These are phyloP conservation scores for Trichoderma brevicompactum DNA, from an alignment of 2,329 filamentous ascomycete species.

Conservation along the genomic window DNA sequence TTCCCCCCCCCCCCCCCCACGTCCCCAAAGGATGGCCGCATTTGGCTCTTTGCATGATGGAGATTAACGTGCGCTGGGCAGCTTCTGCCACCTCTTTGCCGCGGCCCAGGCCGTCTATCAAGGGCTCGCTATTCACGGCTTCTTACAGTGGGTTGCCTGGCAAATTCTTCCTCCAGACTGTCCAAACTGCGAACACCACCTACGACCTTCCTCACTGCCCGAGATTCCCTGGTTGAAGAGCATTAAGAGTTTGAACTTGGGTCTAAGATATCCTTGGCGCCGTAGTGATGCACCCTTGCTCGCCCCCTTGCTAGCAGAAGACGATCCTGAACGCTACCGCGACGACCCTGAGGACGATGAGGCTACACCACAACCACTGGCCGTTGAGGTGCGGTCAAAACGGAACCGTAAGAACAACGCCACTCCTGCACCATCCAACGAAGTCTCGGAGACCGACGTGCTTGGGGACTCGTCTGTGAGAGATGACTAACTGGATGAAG, in stretches of 20 bases:
- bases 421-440: conserved; percentile 29
- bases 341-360: conserved; percentile 34
- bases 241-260: conserved; percentile 29
- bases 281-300: conserved; percentile 33
- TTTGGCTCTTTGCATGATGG: neutral
- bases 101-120: conserved; percentile 46
- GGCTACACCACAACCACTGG: conserved; percentile 30
- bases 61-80: conserved; percentile 30
- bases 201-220: conserved; percentile 45
- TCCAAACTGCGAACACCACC: conserved; percentile 46
- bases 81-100: conserved; percentile 46
- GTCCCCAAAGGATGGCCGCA: neutral
- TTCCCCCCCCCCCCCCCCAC: neutral
- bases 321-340: conserved; percentile 36
- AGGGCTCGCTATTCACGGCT: conserved; percentile 46
- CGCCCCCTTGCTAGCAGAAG: conserved; percentile 34
- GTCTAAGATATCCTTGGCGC: conserved; percentile 28
- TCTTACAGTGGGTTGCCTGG: conserved; percentile 48
- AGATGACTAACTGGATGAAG: conserved; percentile 19
- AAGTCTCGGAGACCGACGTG: conserved; percentile 18
- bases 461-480: conserved; percentile 4
- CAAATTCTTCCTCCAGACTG: conserved; percentile 47
- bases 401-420: conserved; percentile 34
- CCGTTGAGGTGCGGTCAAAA: conserved; percentile 35
- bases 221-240: conserved; percentile 43